Base-by-base conservation (phyloP, 352 stramenopile species). In the Phytophthora pinifolia region DNA sequence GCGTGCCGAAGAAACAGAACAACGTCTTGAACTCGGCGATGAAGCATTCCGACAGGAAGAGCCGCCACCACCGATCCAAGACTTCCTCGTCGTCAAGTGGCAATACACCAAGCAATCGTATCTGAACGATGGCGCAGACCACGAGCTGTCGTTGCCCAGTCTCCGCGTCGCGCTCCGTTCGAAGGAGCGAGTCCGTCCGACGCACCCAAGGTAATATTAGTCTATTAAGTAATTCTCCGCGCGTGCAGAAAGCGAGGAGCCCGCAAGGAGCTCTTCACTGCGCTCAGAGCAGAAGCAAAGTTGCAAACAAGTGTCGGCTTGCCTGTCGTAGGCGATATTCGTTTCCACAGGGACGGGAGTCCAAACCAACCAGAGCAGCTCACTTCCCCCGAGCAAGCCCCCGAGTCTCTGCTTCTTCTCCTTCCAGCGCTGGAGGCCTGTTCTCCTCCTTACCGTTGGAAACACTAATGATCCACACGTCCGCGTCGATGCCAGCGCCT, bases 21-120 rank as follows among this genome's bases (percentile, higher is more conserved):
- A 60, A 65, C 54, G 63, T 65, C 45, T 48, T 79, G 14, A 68
- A 65, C 29, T 61, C 67, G 17, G 53, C 72, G 29, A 64, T 72
- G 31, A 79, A 79, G 62, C 55, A 79, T 29, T 70, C 62, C 22
- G 72, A 82, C 46, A 66, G 70, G 32, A 82, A 82, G 42, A 61
- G 55, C 29, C 72, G 68, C 14, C 61, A 70, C 32, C 65, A 70
- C 32, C 65, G 67, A 10, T 61, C 59, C 39, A 72, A 67, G 55
- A 67, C 63, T 38, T 31, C 46, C 12, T 54, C 56, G n/a, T 55
- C 47, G n/a, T 55, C 61, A 8, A 54, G 20, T 37, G 31, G 44
- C 8, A 20, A 36, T 29, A 17, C 30, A n/a, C 17, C 54, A 20
- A 44, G 31, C 46, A 47, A 64, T 33, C 56, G 58, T 27, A 72